A percentile compares a stretch with the other conserved stretches of the same genome.
Conservation (phyloP, 75 land plant species). For the Pinus albicaulis region DNA sequence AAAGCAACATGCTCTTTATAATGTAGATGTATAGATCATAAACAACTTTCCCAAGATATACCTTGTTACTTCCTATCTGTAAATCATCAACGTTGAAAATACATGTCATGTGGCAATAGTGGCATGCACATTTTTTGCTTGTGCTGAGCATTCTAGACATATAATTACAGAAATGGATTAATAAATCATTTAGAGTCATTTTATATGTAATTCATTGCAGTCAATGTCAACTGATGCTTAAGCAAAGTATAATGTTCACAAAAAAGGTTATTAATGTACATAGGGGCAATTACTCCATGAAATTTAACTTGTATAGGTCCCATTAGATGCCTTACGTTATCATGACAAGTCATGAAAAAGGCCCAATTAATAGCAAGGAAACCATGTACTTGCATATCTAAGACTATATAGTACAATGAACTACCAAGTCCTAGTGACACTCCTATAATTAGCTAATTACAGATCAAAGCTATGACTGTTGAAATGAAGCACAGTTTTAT, state of each 20-base stretch:
- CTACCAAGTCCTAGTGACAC: not conserved
- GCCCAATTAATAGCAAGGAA: not conserved
- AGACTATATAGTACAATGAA: not conserved
- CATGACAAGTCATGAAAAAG: not conserved
- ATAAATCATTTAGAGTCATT: not conserved
- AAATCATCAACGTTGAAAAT: not conserved
- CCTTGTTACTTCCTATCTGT: not conserved
- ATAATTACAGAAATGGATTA: not conserved
- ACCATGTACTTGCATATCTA: not conserved
- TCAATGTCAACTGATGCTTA: not conserved
- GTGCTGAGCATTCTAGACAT: not conserved
- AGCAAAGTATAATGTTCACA: not conserved
- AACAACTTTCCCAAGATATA: not conserved
- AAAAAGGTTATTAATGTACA: not conserved
- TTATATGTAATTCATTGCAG: not conserved
- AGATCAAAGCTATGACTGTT: conserved; percentile 87
- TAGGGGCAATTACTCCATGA: not conserved
- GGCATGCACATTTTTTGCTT: not conserved
- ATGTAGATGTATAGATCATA: not conserved
- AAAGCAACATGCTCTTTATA: not conserved
- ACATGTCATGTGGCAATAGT: not conserved
- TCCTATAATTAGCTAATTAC: conserved; percentile 9
- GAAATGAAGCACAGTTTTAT: conserved; percentile 66
- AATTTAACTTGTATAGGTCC: not conserved
- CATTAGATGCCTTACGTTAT: not conserved